A percentile compares a stretch with the other conserved stretches of the same genome.
These are phyloP conservation scores for Trichosporon sp. DNA, from an alignment of 1,284 basidiomycete species.

Conservation along the genomic window DNA sequence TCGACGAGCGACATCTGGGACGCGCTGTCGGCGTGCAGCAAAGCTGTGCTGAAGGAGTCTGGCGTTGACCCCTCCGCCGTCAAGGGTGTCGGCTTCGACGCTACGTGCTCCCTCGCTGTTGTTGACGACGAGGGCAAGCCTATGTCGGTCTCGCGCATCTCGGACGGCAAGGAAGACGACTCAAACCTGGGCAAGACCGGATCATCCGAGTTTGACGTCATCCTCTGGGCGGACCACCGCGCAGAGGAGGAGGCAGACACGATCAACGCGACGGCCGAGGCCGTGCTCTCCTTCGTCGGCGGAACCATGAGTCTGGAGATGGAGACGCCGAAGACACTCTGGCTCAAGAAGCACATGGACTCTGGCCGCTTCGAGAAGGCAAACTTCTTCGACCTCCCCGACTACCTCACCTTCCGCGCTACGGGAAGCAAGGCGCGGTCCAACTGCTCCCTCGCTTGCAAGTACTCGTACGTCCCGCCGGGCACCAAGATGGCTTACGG, in stretches of 20 bases:
- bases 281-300: slow-evolving; percentile 92
- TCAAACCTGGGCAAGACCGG: slow-evolving; percentile 62
- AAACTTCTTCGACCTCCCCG: slow-evolving; percentile 96
- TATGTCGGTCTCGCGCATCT: slow-evolving; percentile 70
- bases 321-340: slow-evolving; percentile 95
- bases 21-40: slow-evolving; percentile 71
- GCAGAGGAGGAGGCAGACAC: slow-evolving; percentile 86
- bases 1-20: slow-evolving; percentile 80
- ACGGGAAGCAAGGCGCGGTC: slow-evolving; percentile 79
- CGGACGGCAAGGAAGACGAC: slow-evolving; percentile 41
- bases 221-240: slow-evolving; percentile 88
- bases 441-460: slow-evolving; percentile 92
- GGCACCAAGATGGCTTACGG: slow-evolving; percentile 49
- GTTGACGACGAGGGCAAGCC: slow-evolving; percentile 73
- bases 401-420: slow-evolving; percentile 92
- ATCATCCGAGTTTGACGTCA: slow-evolving; percentile 65
- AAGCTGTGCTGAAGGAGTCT: slow-evolving; percentile 66
- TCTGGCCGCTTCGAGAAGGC: slow-evolving; percentile 72
- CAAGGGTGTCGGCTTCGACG: slow-evolving; percentile 93
- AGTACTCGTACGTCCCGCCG: slow-evolving; percentile 91
- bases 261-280: slow-evolving; percentile 82
- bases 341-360: slow-evolving; percentile 89
- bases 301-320: slow-evolving; percentile 98
- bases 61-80: slow-evolving; percentile 67
- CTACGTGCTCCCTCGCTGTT: slow-evolving; percentile 94